Conservation (phyloP, 495 filamentous ascomycete genomes). For the Glutinoglossum americanum region DNA sequence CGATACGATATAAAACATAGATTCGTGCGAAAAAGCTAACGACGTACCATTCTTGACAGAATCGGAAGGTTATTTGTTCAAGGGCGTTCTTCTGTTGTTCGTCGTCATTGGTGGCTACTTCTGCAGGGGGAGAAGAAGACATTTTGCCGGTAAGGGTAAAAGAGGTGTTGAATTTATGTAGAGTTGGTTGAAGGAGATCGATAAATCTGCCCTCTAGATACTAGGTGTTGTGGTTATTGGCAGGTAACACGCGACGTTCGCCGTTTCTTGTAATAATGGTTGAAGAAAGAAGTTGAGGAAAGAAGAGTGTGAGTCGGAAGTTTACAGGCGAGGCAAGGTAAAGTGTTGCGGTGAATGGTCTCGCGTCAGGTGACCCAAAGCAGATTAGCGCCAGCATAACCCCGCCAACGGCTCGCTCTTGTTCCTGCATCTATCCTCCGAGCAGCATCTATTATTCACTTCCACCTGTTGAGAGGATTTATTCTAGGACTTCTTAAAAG, state of each 20-base stretch:
- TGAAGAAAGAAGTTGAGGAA: no score
- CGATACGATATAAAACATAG: no score
- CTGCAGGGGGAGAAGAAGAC: background rate
- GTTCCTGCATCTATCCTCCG: background rate
- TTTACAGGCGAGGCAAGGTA: no score
- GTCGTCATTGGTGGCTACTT: background rate
- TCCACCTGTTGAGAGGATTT: background rate
- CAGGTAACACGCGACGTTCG: no score
- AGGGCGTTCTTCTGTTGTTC: background rate
- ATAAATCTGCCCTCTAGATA: background rate
- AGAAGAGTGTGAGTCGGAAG: no score
- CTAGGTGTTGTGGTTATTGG: background rate
- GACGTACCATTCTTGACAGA: slow-evolving; percentile 98
- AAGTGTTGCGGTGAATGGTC: no score
- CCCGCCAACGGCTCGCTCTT: background rate
- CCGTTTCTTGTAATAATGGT: no score
- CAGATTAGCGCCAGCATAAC: background rate
- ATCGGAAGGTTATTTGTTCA: slow-evolving; percentile 36
- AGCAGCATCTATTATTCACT: background rate
- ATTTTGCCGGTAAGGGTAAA: background rate
- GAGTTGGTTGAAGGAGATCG: background rate
- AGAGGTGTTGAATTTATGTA: background rate
- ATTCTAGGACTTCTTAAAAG: background rate
- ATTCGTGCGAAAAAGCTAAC: slow-evolving; percentile 22
- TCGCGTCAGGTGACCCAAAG: no score